Base-by-base conservation (phyloP, 345 rosid genomes). In the Bruguiera sexangula region DNA sequence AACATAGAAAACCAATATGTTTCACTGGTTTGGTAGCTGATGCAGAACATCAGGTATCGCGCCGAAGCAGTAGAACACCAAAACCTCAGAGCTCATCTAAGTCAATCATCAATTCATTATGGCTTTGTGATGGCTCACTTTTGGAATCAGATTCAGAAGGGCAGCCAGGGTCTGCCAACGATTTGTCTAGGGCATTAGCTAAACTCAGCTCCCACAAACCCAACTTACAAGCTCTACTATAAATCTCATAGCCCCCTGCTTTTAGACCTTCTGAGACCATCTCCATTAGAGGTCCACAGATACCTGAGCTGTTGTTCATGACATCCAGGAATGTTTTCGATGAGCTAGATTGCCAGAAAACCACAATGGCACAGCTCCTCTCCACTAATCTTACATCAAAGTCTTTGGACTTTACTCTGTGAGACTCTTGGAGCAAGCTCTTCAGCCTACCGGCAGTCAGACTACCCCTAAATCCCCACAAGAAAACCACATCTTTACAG, bases 341-440 rank as follows among this genome's bases (percentile, higher is more conserved):
- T 6, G 70, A 69, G 55, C 86, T 87, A 8, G 84, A 77, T 75
- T 61, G 78, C 85, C 83, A 79, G 83, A 93, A 93, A 29, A 86
- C 87, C 37, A 90, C 75, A n/a, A 89, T 71, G 55, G 94, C 98
- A 67, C 96, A 90, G 77, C 87, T 86, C 74, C 62, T 80, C 62
- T 89, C 97, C 54, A 89, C 75, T 19, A 87, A 78, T 60, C 81
- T 79, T 32, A 90, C 85, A 70, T 87, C 82, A 46, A 86, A 93
- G 68, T 82, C 86, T 64, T 72, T 66, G 0, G 76, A 63, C 34
- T 87, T 87, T 64, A 89, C 70, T 3, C 71, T 60, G 32, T 85
- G 94, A 2, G 87, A 83, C 60, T 74, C 86, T 76, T 76, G 85
- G 15, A 94, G 95, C 74, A 62, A 71, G 66, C 70, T 78, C 83